Evolutionary conservation across 164 flowering plant genomes (phyloP).

Genomic region (Malania oleifera): DNA sequence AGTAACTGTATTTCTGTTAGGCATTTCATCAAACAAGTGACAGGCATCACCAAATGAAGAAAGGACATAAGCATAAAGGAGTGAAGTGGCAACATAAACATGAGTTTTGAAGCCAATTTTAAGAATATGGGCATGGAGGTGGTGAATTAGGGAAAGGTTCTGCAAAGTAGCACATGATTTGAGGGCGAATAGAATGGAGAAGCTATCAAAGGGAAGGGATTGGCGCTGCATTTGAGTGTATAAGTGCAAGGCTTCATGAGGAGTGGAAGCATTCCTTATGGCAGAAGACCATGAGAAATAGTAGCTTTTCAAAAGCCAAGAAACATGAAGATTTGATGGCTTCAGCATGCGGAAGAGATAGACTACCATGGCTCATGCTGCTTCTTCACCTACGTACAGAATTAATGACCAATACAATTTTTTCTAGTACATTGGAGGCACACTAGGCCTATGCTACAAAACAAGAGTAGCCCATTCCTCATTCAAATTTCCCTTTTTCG

Average conservation of each 20-base stretch:
- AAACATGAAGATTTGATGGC: background rate
- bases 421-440: no score
- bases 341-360: constrained; percentile 1
- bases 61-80: constrained; percentile 28
- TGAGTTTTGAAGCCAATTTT: constrained; percentile 42
- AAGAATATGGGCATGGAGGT: constrained; percentile 51
- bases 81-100: constrained; percentile 48
- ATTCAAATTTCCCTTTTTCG: no score
- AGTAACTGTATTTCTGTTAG: constrained; percentile 37
- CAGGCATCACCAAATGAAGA: constrained; percentile 33
- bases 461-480: no score
- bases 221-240: constrained; percentile 46
- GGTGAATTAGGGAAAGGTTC: constrained; percentile 24
- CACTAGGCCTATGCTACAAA: no score
- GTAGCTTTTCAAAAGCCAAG: constrained; percentile 10
- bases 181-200: constrained; percentile 40
- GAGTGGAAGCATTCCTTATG: constrained; percentile 42
- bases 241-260: constrained; percentile 32
- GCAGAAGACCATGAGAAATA: constrained; percentile 41
- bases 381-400: no score
- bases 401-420: no score
- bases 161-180: constrained; percentile 33
- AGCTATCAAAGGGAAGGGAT: constrained; percentile 37
- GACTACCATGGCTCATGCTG: constrained; percentile 7
- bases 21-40: constrained; percentile 62